Evolutionary conservation across 2,329 filamentous ascomycete species (phyloP).

Genomic region (Fusarium fujikuroi): DNA sequence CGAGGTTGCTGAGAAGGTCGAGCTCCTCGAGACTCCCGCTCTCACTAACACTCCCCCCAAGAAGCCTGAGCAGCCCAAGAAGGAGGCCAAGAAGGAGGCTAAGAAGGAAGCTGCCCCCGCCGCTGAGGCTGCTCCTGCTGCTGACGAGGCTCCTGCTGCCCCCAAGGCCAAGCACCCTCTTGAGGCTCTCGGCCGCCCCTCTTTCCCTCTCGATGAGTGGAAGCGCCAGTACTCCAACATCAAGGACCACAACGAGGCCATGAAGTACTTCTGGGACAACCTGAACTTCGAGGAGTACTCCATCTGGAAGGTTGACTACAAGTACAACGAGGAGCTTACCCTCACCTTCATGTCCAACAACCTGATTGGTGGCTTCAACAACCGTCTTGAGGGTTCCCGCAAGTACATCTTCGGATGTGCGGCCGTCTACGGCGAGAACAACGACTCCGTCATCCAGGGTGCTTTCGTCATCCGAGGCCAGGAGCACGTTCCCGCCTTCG

Average conservation of each 20-base stretch:
- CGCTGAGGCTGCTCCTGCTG: constrained; percentile 50
- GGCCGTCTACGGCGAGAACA: constrained; percentile 89
- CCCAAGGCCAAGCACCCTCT: constrained; percentile 97
- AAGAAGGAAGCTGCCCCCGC: constrained; percentile 63
- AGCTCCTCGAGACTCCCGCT: constrained; percentile 86
- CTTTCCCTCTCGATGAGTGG: constrained; percentile 92
- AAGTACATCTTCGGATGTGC: constrained; percentile 96
- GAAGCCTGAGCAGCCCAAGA: constrained; percentile 79
- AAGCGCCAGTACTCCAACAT: constrained; percentile 99
- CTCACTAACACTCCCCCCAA: constrained; percentile 76
- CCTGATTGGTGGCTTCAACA: constrained; percentile 97
- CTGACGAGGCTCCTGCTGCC: constrained; percentile 60
- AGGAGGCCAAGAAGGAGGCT: constrained; percentile 66
- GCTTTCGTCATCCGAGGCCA: constrained; percentile 96
- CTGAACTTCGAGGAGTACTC: constrained; percentile 95
- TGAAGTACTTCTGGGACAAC: constrained; percentile 99
- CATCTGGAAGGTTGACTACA: constrained; percentile 94
- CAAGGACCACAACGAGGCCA: constrained; percentile 78
- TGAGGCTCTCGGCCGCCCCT: constrained; percentile 82
- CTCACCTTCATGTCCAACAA: constrained; percentile 99
- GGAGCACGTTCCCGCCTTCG: constrained; percentile 85
- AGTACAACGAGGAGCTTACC: constrained; percentile 99
- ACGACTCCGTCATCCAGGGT: constrained; percentile 91
- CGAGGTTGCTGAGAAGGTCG: constrained; percentile 77
- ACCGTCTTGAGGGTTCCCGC: constrained; percentile 94